Percentiles rank a stretch among this genome's conserved stretches.
Conservation (phyloP, 257 asterid species). For the Capsicum chinense region DNA sequence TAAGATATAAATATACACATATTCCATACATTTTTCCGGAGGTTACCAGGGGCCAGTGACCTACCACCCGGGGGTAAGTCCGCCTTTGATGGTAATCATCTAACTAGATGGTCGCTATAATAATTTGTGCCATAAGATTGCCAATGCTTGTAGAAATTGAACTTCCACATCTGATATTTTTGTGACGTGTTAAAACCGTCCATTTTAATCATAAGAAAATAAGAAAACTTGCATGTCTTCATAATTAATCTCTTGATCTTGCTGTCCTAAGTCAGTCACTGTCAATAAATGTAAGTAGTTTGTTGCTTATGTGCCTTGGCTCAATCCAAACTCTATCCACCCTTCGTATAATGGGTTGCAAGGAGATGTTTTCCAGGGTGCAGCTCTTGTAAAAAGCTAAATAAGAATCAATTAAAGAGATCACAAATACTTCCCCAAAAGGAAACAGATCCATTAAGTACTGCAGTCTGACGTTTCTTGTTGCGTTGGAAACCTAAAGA, state of each 20-base stretch:
- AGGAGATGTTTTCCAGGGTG: background rate
- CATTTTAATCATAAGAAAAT: background rate
- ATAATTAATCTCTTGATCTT: conserved; percentile 18
- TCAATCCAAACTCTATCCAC: background rate
- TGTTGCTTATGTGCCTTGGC: background rate
- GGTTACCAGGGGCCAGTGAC: background rate
- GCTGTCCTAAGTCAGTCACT: background rate
- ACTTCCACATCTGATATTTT: background rate
- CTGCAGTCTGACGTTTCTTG: background rate
- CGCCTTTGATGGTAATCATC: background rate
- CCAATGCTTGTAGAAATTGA: background rate
- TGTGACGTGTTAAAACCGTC: background rate
- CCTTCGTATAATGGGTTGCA: background rate
- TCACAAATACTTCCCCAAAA: background rate
- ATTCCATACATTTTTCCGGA: background rate
- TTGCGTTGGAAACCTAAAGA: background rate
- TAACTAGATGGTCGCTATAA: background rate
- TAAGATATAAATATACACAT: background rate
- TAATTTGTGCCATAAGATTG: background rate
- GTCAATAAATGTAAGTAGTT: conserved; percentile 5
- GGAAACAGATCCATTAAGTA: background rate
- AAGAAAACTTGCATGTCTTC: background rate
- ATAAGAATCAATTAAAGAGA: conserved; percentile 9
- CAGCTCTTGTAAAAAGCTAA: background rate
- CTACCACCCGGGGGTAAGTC: background rate